Evolutionary conservation across 2,329 filamentous ascomycete species (phyloP), one percentile per base, ranked within the genome.

Genomic region (Cladophialophora immunda): DNA sequence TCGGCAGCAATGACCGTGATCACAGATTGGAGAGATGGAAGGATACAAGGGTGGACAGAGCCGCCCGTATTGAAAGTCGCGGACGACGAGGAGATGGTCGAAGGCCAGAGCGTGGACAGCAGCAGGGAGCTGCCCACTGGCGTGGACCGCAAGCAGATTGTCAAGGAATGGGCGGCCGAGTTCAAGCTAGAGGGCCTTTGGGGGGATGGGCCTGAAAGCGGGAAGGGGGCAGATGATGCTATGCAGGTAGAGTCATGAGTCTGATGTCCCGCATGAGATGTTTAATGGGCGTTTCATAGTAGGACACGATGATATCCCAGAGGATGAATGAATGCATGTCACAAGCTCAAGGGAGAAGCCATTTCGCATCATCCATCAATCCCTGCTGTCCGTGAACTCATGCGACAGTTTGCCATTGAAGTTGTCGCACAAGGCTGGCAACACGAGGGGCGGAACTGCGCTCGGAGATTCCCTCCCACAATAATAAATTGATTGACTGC

Each of bases 121-220:
- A 79, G 83, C 61, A 80, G 82, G 59, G 78, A 82, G 62, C 77
- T 83, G 72, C 83, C 86, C 69, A 64, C 72, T 15, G 77, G 75
- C 19, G 88, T 93, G 71, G 89, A 96, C 68, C 83, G 85, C 78
- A 93, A 96, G 83, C 82, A 93, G 80, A 92, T 98, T 77, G 93
- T 98, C 63, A 92, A 90, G 11, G 90, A 96, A 78, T 97, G 94
- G 93, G 92, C 94, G 7, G 89, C 92, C 74, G 94, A 98, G 80
- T 98, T 99, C 81, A 94, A 94, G 82, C 85, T 99, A 8, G 95
- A 97, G 69, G 95, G 93, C 1, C 81, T 99, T 15, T 98, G 92
- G 91, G 93, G 92, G 11, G 89, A 93, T 76, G 88, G 82, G 41
- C 63, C 41, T 27, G 59, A 45, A 5, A 54, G 58, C 17, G 59